Conservation (phyloP, 2,329 filamentous ascomycete genomes). For the Mollisia scopiformis region DNA sequence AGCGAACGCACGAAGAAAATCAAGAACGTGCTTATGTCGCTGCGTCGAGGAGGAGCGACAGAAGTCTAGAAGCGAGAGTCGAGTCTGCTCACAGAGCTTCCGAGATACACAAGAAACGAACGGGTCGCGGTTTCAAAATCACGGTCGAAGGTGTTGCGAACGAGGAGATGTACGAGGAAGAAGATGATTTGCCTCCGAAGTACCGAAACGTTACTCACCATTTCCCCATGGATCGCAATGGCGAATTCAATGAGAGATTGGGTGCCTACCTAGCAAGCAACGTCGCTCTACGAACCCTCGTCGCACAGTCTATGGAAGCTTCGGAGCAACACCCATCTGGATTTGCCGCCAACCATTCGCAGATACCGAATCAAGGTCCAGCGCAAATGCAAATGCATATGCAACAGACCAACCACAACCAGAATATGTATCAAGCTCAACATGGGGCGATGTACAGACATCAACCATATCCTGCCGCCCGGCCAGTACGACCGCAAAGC, state of each 20-base stretch:
- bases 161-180: conserved; percentile 96
- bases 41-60: conserved; percentile 83
- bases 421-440: conserved; percentile 19
- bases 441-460: conserved; percentile 39
- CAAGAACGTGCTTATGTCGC: conserved; percentile 91
- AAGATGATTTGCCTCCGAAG: conserved; percentile 75
- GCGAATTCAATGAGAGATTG: conserved; percentile 30
- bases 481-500: conserved; percentile 32
- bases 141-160: conserved; percentile 85
- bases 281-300: conserved; percentile 55
- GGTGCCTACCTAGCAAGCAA: conserved; percentile 57
- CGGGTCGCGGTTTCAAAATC: conserved; percentile 79
- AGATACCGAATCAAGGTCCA: too few relatives aligned
- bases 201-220: conserved; percentile 66
- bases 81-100: conserved; percentile 88
- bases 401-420: conserved; percentile 15
- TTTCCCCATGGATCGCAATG: conserved; percentile 40
- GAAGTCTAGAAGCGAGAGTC: conserved; percentile 83
- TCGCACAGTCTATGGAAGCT: conserved; percentile 49
- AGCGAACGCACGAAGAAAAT: conserved; percentile 79
- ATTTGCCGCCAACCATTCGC: conserved; percentile 44
- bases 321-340: too few relatives aligned
- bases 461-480: conserved; percentile 43
- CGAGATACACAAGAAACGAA: conserved; percentile 87
- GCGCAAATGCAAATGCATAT: conserved; percentile 16